Evolutionary conservation across 805 yeast species (phyloP).

Genomic region (Zygoascus ofunaensis): DNA sequence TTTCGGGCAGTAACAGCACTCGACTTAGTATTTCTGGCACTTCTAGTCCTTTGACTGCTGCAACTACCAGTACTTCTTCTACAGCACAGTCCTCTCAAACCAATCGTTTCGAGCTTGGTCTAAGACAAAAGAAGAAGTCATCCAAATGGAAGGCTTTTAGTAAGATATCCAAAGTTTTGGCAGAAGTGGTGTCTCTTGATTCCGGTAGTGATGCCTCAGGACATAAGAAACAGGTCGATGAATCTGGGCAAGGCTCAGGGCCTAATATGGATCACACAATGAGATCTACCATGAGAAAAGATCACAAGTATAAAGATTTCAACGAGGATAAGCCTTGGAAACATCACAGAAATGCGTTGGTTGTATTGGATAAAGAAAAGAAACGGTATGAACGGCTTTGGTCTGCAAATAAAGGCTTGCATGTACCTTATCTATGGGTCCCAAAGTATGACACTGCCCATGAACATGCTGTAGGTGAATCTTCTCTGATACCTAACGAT

Average conservation of each 20-base stretch:
- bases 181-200: neutral
- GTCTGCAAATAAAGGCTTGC: constrained; percentile 73
- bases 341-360: constrained; percentile 53
- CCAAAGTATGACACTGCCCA: neutral
- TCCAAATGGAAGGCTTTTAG: neutral
- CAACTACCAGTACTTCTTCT: neutral
- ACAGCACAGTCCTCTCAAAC: neutral
- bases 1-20: neutral
- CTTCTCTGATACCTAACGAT: neutral
- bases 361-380: constrained; percentile 47
- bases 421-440: constrained; percentile 12
- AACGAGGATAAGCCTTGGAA: constrained; percentile 95
- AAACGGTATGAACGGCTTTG: constrained; percentile 90
- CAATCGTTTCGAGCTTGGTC: neutral
- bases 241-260: neutral
- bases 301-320: constrained; percentile 40
- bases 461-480: neutral
- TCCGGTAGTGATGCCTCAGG: neutral
- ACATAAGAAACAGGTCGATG: neutral
- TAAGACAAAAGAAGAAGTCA: neutral
- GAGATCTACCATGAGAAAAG: constrained; percentile 28
- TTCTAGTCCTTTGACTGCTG: neutral
- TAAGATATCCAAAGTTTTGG: neutral
- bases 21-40: neutral
- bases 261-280: constrained; percentile 1